These are phyloP conservation scores for Mallotus japonicus DNA, from an alignment of 441 rosid genomes.

Conservation along the genomic window DNA sequence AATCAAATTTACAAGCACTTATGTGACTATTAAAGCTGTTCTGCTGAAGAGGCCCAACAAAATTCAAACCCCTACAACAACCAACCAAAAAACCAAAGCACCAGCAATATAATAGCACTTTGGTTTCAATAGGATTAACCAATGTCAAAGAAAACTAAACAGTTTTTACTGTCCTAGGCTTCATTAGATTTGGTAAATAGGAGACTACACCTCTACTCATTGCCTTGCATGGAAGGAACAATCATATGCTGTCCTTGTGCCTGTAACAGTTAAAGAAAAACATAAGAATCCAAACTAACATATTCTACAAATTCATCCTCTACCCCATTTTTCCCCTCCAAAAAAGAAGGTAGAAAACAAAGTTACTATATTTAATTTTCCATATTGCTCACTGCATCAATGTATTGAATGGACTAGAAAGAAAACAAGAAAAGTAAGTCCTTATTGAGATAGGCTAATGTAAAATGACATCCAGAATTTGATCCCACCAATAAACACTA, in stretches of 20 bases:
- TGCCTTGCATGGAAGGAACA: constrained; percentile 50
- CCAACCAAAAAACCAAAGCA: neutral
- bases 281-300: constrained; percentile 4
- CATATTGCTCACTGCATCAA: neutral
- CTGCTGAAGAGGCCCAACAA: constrained; percentile 17
- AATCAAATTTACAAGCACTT: constrained; percentile 30
- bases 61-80: constrained; percentile 12
- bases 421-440: neutral
- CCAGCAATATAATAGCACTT: constrained; percentile 21
- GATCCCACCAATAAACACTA: neutral
- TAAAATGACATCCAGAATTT: neutral
- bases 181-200: constrained; percentile 20
- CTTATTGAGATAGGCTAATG: neutral
- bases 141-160: constrained; percentile 25
- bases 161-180: constrained; percentile 27
- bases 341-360: neutral
- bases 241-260: constrained; percentile 50
- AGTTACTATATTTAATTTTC: neutral
- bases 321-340: neutral
- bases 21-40: constrained; percentile 14
- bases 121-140: constrained; percentile 21
- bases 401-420: neutral
- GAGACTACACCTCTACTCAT: constrained; percentile 32
- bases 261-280: constrained; percentile 32
- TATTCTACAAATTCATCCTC: neutral